Conservation (phyloP, 805 yeast species). For the Grigorovia transvaalensis region DNA sequence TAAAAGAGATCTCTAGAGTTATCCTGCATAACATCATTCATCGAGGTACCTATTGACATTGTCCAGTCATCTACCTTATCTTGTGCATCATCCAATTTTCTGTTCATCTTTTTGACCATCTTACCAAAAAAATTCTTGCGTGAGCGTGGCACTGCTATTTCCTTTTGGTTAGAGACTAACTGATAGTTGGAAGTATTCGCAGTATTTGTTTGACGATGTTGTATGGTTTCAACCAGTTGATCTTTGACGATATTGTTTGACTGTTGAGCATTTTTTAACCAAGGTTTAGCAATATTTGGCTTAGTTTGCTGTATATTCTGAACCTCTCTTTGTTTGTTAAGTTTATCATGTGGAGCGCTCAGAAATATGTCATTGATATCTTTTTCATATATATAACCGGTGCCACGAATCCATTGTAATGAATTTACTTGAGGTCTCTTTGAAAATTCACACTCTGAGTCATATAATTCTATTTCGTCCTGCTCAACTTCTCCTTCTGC, state of each 20-base stretch:
- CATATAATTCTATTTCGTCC: constrained; percentile 36
- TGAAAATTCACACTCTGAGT: constrained; percentile 57
- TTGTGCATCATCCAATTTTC: constrained; percentile 43
- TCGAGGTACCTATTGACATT: constrained; percentile 39
- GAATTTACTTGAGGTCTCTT: constrained; percentile 72
- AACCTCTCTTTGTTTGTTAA: neutral
- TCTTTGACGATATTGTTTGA: neutral
- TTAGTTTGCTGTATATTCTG: neutral
- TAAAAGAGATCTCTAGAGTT: neutral
- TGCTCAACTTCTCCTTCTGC: neutral
- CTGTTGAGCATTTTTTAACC: neutral
- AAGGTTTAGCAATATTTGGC: neutral
- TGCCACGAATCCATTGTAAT: constrained; percentile 78
- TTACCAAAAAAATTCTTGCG: constrained; percentile 30
- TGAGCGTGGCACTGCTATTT: neutral
- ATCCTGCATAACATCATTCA: constrained; percentile 40
- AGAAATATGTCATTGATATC: constrained; percentile 52
- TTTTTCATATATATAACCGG: constrained; percentile 43
- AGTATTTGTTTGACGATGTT: neutral
- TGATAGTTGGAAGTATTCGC: neutral
- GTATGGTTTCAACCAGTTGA: neutral
- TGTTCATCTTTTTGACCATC: constrained; percentile 35
- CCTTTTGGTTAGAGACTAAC: neutral
- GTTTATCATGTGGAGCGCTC: constrained; percentile 48
- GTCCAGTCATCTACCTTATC: constrained; percentile 50